phyloP scores from a whole-genome alignment of 2,329 filamentous ascomycete genomes.

The Beauveria caledonica region DNA sequence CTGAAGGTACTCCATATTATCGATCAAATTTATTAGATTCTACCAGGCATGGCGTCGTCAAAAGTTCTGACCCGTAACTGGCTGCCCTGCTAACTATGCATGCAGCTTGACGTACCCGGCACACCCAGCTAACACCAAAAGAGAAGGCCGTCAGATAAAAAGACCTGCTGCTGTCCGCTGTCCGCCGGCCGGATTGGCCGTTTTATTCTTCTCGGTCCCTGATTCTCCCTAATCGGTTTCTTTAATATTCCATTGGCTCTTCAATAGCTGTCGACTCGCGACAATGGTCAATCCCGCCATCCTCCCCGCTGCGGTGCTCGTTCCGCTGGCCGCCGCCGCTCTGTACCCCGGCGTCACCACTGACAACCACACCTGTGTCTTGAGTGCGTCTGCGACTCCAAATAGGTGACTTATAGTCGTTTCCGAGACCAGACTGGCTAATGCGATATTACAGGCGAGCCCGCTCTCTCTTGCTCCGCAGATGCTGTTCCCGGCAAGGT shows the following conservation, averaged over 20 bases:
- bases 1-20: neutral
- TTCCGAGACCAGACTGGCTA: neutral
- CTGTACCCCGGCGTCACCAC: conserved; percentile 37
- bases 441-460: conserved; percentile 16
- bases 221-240: neutral
- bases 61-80: conserved; percentile 7
- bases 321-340: conserved; percentile 26
- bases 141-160: conserved; percentile 7
- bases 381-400: conserved; percentile 26
- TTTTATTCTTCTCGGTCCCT: neutral
- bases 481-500: conserved; percentile 35
- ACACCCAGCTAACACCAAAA: conserved; percentile 10
- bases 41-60: neutral
- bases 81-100: neutral
- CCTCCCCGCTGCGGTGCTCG: conserved; percentile 19
- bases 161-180: neutral
- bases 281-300: conserved; percentile 21
- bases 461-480: conserved; percentile 40
- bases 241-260: neutral
- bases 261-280: neutral
- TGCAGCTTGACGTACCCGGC: neutral
- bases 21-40: neutral
- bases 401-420: neutral
- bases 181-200: neutral
- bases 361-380: conserved; percentile 48